phyloP scores from a whole-genome alignment of 176 grass and related monocot genomes.

The Thalia dealbata region DNA sequence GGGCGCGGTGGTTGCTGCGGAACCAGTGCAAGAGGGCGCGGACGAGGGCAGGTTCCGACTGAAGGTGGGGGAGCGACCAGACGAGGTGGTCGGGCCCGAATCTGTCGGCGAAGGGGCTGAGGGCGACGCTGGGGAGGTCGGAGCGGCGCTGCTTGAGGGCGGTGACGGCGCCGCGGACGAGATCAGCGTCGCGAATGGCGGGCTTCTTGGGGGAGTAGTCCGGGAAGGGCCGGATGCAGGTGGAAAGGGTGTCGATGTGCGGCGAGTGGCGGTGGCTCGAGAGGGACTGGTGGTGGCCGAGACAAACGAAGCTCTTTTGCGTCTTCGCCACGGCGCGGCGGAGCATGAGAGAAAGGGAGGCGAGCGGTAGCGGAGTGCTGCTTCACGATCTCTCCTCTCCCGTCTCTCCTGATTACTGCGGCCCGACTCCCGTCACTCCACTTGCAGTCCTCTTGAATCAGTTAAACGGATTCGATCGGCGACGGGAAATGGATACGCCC shows the following conservation, averaged over 20 bases:
- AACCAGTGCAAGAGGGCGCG: slow-evolving; percentile 44
- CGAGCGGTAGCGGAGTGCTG: neutral
- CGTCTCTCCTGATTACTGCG: neutral
- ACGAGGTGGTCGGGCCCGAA: slow-evolving; percentile 45
- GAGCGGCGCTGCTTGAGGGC: slow-evolving; percentile 32
- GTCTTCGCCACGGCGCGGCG: neutral
- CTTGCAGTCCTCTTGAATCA: too few species aligned
- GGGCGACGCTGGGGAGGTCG: slow-evolving; percentile 31
- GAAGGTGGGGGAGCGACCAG: slow-evolving; percentile 40
- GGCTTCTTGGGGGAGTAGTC: slow-evolving; percentile 31
- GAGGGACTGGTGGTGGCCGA: neutral
- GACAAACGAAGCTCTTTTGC: neutral
- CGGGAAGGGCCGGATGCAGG: slow-evolving; percentile 32
- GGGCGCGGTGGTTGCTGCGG: slow-evolving; percentile 24
- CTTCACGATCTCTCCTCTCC: neutral
- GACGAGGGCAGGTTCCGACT: slow-evolving; percentile 29
- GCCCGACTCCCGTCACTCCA: too few species aligned
- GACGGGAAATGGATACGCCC: too few species aligned
- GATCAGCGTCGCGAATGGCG: slow-evolving; percentile 25
- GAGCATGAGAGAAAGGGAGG: neutral
- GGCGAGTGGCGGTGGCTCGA: neutral
- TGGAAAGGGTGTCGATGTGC: slow-evolving; percentile 10
- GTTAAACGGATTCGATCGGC: too few species aligned
- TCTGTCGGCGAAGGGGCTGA: slow-evolving; percentile 28
- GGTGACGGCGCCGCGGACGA: slow-evolving; percentile 42